Evolutionary conservation across 129 eudicot genomes (phyloP), one percentile per base, ranked within the genome.

Genomic region (Scalesia atractyloides): DNA sequence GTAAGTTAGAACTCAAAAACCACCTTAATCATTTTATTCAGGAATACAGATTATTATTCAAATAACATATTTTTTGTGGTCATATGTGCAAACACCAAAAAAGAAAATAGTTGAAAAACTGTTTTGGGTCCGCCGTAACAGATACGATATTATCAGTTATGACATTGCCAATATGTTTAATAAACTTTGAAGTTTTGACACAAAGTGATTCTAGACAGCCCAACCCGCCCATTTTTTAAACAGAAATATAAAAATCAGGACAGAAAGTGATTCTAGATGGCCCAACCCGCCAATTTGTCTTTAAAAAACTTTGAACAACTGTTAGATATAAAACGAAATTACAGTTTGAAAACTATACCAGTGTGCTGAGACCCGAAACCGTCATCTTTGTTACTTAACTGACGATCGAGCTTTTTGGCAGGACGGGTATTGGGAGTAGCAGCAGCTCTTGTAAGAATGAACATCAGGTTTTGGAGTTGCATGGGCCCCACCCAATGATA

Each of bases 381-480:
- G 7, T 78, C 91, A 48, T 86, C 86, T 48, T 59, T 84, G 47
- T 49, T 71, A 22, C 60, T 63, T 48, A 73, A 56, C 80, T 66
- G 62, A 14, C 79, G 77, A 6, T 80, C 92, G 9, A 60, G 82
- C 79, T 80, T 93, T 81, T 84, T 93, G 54, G 63, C 79, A 10
- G 75, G 79, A 24, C 85, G 92, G 52, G 87, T 82, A 79, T 80
- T 82, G 64, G 97, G 96, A 56, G 96, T 90, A 73, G 87, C 77
- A 24, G 51, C 52, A 16, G 15, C 88, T 89, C 84, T 84, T 19
- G 58, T 49, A 10, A 10, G 94, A 66, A 56, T 79, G 84, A 68
- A 66, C 51, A 67, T 90, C 89, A 17, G 75, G 80, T 84, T 89
- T 88, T 34, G 91, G 96, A 69, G 92, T 85, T 46, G 89, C 97